These are phyloP conservation scores for Penicillium cataractarum DNA, from an alignment of 495 filamentous ascomycete genomes.

Conservation along the genomic window DNA sequence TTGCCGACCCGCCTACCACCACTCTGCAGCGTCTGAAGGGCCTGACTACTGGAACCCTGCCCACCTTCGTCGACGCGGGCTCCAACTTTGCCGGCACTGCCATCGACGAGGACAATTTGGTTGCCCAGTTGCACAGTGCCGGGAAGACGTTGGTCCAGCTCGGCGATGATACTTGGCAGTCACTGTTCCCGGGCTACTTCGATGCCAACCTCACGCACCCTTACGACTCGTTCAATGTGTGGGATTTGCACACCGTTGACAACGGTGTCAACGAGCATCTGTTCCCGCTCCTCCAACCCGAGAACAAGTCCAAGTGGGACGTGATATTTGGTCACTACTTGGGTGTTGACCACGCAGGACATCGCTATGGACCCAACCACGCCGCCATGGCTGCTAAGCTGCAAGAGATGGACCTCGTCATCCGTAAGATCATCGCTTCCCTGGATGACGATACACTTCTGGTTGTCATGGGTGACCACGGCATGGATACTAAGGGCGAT, in stretches of 20 bases:
- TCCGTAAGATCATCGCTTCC: constrained; percentile 68
- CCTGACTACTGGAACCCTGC: constrained; percentile 90
- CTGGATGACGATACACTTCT: constrained; percentile 86
- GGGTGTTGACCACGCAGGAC: constrained; percentile 95
- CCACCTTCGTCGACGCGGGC: constrained; percentile 90
- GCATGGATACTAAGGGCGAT: constrained; percentile 96
- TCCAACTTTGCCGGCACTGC: constrained; percentile 95
- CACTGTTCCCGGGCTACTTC: constrained; percentile 90
- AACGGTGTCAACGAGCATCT: constrained; percentile 94
- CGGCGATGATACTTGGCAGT: constrained; percentile 95
- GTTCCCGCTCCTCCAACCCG: constrained; percentile 73
- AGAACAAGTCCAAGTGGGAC: constrained; percentile 77
- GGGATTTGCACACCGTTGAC: constrained; percentile 96
- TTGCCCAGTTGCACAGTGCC: constrained; percentile 77
- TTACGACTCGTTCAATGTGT: constrained; percentile 97
- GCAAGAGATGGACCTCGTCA: constrained; percentile 83
- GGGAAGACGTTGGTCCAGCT: constrained; percentile 89
- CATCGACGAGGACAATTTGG: constrained; percentile 96
- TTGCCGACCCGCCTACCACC: constrained; percentile 93
- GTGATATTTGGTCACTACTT: constrained; percentile 90
- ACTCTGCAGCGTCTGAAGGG: constrained; percentile 93
- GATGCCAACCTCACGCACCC: constrained; percentile 79
- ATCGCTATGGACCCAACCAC: constrained; percentile 94
- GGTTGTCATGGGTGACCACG: constrained; percentile 97
- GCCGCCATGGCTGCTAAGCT: constrained; percentile 88